Evolutionary conservation across 257 asterid genomes (phyloP).

Genomic region (Capsicum rhomboideum): DNA sequence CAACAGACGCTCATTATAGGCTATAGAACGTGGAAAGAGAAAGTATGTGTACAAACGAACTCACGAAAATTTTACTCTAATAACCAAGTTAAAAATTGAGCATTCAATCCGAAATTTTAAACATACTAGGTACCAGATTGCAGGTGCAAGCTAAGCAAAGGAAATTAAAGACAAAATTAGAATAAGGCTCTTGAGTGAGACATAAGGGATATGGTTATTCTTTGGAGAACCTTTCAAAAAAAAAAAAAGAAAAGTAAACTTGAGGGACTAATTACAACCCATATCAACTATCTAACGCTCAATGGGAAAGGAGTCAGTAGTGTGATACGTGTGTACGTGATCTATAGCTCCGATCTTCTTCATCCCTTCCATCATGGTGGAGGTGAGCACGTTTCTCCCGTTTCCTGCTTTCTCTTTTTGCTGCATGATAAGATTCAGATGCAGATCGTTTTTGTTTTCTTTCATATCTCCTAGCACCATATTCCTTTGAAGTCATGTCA

Average conservation of each 20-base stretch:
- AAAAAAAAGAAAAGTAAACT: no score
- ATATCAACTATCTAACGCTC: no score
- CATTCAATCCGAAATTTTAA: no score
- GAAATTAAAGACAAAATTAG: background rate
- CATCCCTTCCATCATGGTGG: background rate
- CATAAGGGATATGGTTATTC: background rate
- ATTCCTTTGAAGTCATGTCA: no score
- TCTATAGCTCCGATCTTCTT: background rate
- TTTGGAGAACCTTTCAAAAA: no score
- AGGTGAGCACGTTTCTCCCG: constrained; percentile 10
- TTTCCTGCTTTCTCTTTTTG: constrained; percentile 30
- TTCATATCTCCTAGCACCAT: constrained; percentile 35
- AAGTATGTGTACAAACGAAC: no score
- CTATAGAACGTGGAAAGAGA: no score
- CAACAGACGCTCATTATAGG: no score
- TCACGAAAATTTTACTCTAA: no score
- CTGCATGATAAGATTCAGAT: constrained; percentile 26
- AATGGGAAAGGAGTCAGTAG: no score
- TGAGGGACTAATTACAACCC: no score
- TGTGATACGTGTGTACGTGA: background rate
- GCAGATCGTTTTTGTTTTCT: constrained; percentile 32
- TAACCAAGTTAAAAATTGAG: no score
- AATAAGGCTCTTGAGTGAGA: background rate
- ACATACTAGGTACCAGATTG: background rate
- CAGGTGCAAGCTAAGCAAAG: background rate